A percentile compares a stretch with the other conserved stretches of the same genome.
Conservation (phyloP, 2,329 filamentous ascomycete genomes). For the Thyridium curvatum region DNA sequence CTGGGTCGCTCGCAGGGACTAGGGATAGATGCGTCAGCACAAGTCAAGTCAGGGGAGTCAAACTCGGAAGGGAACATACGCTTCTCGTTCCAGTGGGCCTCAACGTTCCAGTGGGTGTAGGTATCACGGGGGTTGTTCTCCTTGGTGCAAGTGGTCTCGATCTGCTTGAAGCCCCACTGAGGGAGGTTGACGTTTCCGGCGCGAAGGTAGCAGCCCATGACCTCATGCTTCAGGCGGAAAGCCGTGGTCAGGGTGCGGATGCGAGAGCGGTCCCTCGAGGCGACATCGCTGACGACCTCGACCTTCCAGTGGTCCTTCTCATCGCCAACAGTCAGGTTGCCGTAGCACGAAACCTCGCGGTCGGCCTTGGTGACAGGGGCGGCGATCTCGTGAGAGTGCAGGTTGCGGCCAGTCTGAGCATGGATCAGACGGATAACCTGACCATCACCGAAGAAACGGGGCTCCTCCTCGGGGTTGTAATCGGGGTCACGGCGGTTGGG, state of each 20-base stretch:
- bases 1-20: constrained; percentile 86
- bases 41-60: constrained; percentile 1
- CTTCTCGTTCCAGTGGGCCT: constrained; percentile 89
- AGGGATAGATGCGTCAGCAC: neutral
- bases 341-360: constrained; percentile 91
- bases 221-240: constrained; percentile 79
- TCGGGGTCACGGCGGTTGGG: constrained; percentile 75
- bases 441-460: constrained; percentile 72
- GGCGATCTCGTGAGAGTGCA: constrained; percentile 87
- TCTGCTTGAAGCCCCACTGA: constrained; percentile 99
- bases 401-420: constrained; percentile 90
- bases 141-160: constrained; percentile 93
- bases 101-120: constrained; percentile 98
- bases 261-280: constrained; percentile 76
- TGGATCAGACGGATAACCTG: constrained; percentile 83
- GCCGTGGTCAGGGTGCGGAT: constrained; percentile 88
- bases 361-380: constrained; percentile 87
- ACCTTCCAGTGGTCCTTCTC: constrained; percentile 97
- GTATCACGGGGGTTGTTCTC: constrained; percentile 86
- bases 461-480: constrained; percentile 64
- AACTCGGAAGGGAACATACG: constrained; percentile 47
- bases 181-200: constrained; percentile 95
- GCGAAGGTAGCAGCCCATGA: constrained; percentile 85
- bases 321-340: constrained; percentile 90
- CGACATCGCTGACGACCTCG: constrained; percentile 85